Conservation (phyloP, 176 grass and related monocot species). For the Alopecurus myosuroides region DNA sequence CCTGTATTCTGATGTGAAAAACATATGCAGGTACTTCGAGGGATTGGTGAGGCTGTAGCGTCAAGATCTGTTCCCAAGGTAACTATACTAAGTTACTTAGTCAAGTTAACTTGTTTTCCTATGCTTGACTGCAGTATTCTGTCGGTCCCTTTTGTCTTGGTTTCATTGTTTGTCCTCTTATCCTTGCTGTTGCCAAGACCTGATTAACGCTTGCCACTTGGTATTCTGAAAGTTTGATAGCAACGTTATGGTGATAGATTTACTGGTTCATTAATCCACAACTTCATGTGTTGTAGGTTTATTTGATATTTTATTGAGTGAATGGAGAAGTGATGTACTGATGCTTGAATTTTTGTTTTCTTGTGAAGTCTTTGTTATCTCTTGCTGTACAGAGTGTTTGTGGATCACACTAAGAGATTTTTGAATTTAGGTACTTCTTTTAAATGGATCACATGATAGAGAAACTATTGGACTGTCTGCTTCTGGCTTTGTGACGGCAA, state of each 20-base stretch:
- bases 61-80: constrained; percentile 91
- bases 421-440: constrained; percentile 70
- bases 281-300: background rate
- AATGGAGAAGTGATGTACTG: background rate
- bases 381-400: background rate
- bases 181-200: background rate
- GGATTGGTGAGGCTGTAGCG: constrained; percentile 74
- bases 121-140: background rate
- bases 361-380: constrained; percentile 7
- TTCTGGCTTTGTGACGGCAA: constrained; percentile 87
- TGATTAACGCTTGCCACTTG: constrained; percentile 8
- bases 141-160: constrained; percentile 12
- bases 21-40: constrained; percentile 59
- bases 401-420: background rate
- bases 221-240: background rate
- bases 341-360: background rate
- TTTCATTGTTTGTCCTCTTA: constrained; percentile 11
- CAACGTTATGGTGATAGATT: background rate
- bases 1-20: constrained; percentile 19
- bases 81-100: constrained; percentile 14
- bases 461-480: constrained; percentile 70
- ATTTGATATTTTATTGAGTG: background rate
- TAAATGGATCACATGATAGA: constrained; percentile 96
- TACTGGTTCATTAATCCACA: background rate
- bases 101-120: background rate